Conservation (phyloP, 2,329 filamentous ascomycete genomes). For the Tolypocladium ophioglossoides region DNA sequence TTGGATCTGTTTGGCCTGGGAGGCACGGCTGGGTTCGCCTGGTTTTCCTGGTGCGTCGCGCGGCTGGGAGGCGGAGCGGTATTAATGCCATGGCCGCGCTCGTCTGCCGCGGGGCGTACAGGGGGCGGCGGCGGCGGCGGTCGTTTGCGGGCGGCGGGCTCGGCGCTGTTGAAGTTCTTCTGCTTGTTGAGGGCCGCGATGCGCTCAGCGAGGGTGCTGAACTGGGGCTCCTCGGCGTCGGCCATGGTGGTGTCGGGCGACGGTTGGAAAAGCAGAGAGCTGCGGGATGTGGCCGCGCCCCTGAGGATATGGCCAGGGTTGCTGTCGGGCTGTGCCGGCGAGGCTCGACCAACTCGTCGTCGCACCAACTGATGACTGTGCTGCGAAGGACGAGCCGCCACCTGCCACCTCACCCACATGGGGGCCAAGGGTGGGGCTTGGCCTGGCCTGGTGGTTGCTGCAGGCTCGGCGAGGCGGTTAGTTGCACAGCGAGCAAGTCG, state of each 20-base stretch:
- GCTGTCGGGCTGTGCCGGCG: background rate
- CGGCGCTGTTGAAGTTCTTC: conserved; percentile 41
- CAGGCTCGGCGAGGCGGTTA: too few relatives aligned
- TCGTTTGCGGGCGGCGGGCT: conserved; percentile 29
- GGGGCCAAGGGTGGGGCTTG: background rate
- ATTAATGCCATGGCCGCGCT: conserved; percentile 24
- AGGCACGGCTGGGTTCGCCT: conserved; percentile 26
- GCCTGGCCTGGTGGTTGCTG: too few relatives aligned
- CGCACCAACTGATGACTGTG: background rate
- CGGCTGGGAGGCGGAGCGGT: conserved; percentile 22
- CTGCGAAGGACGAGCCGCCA: background rate
- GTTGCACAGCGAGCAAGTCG: background rate
- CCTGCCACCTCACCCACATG: background rate
- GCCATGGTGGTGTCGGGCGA: conserved; percentile 32
- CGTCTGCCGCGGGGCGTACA: conserved; percentile 26
- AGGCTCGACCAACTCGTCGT: background rate
- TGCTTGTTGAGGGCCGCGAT: conserved; percentile 54
- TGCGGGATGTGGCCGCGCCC: background rate
- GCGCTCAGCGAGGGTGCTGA: conserved; percentile 48
- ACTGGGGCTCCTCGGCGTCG: conserved; percentile 51
- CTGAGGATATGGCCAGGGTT: background rate
- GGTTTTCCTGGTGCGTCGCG: conserved; percentile 4
- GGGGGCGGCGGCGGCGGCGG: conserved; percentile 28
- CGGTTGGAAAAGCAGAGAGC: background rate
- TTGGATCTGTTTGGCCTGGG: conserved; percentile 19